These are phyloP conservation scores for Ministeria vibrans DNA, from an alignment of 78 protist genomes.

Conservation along the genomic window DNA sequence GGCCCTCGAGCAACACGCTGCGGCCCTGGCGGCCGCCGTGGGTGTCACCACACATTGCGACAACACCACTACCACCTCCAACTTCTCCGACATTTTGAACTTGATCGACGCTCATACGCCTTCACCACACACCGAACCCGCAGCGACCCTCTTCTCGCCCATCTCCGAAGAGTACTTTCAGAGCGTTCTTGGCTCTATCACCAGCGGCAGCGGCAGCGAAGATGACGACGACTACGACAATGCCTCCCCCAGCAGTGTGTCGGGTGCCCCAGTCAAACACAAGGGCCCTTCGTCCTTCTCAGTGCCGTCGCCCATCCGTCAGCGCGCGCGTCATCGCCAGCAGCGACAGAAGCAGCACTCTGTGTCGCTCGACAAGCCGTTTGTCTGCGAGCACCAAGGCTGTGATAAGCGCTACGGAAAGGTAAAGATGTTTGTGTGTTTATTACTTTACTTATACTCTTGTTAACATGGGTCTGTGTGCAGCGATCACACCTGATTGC, in stretches of 20 bases:
- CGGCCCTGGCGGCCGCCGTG: too few species aligned
- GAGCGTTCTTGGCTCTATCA: too few species aligned
- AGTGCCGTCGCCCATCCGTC: background rate
- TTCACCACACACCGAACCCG: background rate
- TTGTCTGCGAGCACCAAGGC: background rate
- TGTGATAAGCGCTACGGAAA: conserved; percentile 3
- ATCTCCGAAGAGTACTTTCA: background rate
- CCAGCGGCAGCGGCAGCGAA: too few species aligned
- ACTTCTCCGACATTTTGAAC: background rate
- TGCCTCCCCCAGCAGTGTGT: background rate
- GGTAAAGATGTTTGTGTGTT: too few species aligned
- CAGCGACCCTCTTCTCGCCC: background rate
- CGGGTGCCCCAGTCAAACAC: background rate
- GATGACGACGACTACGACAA: background rate
- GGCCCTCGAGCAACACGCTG: too few species aligned
- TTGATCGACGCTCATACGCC: background rate
- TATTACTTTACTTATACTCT: too few species aligned
- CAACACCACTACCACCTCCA: background rate
- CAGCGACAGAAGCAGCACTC: background rate
- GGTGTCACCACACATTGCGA: too few species aligned
- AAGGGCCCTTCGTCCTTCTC: background rate
- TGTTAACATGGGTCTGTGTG: too few species aligned
- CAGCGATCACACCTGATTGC: conserved; percentile 10
- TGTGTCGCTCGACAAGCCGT: background rate
- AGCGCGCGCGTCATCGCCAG: background rate